Percentiles rank a stretch among this genome's conserved stretches.
These are phyloP conservation scores for Hypholoma sublateritium DNA, from an alignment of 768 basidiomycete species.

Conservation along the genomic window DNA sequence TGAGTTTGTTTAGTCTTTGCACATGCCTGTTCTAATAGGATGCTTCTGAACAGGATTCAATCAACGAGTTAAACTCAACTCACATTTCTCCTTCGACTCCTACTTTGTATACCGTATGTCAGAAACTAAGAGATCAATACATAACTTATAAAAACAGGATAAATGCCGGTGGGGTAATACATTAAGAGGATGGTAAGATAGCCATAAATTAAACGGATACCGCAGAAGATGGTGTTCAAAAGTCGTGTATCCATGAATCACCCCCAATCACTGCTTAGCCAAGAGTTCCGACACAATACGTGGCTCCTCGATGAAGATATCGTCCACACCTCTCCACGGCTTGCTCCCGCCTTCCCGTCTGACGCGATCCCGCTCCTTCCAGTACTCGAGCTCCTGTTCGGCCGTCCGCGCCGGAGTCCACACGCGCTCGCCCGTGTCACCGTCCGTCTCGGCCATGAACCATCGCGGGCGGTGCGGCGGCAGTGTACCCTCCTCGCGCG, in stretches of 20 bases:
- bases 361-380: constrained; percentile 72
- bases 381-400: constrained; percentile 69
- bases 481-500: constrained; percentile 71
- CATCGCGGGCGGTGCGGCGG: constrained; percentile 82
- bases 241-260: not conserved
- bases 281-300: constrained; percentile 25
- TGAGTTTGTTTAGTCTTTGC: not conserved
- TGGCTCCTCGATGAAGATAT: constrained; percentile 78
- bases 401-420: constrained; percentile 69
- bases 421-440: constrained; percentile 86
- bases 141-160: too few species aligned
- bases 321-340: constrained; percentile 59
- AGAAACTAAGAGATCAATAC: too few species aligned
- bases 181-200: too few species aligned
- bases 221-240: not conserved
- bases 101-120: too few species aligned
- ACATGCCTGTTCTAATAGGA: too few species aligned
- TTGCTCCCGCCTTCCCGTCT: constrained; percentile 42
- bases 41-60: too few species aligned
- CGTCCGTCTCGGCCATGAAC: constrained; percentile 82
- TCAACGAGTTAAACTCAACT: too few species aligned
- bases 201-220: too few species aligned
- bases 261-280: not conserved
- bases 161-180: too few species aligned
- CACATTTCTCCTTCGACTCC: too few species aligned